Percentiles rank a stretch among this genome's conserved stretches.
These are phyloP conservation scores for Cladochytrium replicatum DNA, from an alignment of 192 early-diverging fungal species.

Conservation along the genomic window DNA sequence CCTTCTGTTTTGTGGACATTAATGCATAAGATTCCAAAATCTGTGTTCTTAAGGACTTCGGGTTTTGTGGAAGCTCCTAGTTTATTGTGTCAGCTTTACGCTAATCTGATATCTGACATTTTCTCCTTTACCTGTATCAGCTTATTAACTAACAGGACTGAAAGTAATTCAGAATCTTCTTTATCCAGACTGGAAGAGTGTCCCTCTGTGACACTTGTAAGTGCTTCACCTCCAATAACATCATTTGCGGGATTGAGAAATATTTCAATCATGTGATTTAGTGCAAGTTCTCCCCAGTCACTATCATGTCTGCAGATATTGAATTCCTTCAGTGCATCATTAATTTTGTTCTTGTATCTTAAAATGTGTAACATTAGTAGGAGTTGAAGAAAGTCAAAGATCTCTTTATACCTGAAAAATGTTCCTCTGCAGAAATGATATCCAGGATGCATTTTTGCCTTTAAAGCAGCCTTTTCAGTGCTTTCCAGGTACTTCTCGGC, in stretches of 20 bases:
- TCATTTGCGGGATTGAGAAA: slow-evolving; percentile 50
- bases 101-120: not conserved
- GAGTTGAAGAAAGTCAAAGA: not conserved
- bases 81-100: slow-evolving; percentile 38
- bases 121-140: slow-evolving; percentile 41
- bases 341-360: slow-evolving; percentile 36
- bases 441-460: slow-evolving; percentile 29
- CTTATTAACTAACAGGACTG: slow-evolving; percentile 42
- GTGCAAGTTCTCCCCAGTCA: slow-evolving; percentile 32
- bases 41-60: slow-evolving; percentile 29
- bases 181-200: slow-evolving; percentile 5
- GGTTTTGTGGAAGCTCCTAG: slow-evolving; percentile 33
- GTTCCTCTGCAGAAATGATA: slow-evolving; percentile 45
- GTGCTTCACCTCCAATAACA: slow-evolving; percentile 39
- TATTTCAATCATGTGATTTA: slow-evolving; percentile 44
- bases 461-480: slow-evolving; percentile 21
- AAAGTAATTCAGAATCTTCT: slow-evolving; percentile 33
- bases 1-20: slow-evolving; percentile 43
- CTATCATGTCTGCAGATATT: slow-evolving; percentile 30
- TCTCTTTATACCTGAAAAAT: slow-evolving; percentile 17
- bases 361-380: not conserved
- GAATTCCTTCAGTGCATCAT: slow-evolving; percentile 44
- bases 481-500: slow-evolving; percentile 20
- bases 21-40: slow-evolving; percentile 35
- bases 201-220: slow-evolving; percentile 24